Base-by-base conservation (phyloP, 176 grass and related monocot species). In the Hordeum marinum region DNA sequence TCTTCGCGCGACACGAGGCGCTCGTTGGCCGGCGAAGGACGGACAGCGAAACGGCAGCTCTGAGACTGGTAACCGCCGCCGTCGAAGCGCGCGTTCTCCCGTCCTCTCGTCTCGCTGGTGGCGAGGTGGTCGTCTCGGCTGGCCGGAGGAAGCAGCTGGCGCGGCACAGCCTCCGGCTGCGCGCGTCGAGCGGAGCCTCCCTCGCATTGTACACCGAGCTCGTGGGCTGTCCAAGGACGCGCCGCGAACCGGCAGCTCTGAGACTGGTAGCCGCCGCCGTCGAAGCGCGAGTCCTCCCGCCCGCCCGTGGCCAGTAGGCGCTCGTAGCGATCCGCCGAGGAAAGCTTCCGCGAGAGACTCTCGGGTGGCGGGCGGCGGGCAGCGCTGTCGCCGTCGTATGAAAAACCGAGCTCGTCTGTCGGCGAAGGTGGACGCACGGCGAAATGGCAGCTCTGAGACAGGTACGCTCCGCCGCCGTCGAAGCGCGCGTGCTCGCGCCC, bases 171-270 rank as follows among this genome's bases (percentile, higher is more conserved):
- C 54, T 21, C 54, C 18, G 54, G 54, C 54, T 57, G 54, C 18
- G 54, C 0, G 54, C 2, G 0, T 0, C 7, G 54, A 57, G 54
- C 0, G 54, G 17, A 57, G 54, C 54, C 54, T 57, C 54, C 54
- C 18, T 57, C 18, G 54, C 54, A 21, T 3, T 20, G 54, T 57
- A 1, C 17, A 3, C 7, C 54, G 54, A 3, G 2, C 50, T 54
- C 50, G 54, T 57, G 18, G 20, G 54, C 20, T 0, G 54, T 57
- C 54, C 54, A 57, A 8, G 18, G 54, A 57, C 54, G 54, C 0
- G 54, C 54, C 18, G 55, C 70, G 71, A 85, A 89, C 23, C 83
- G 83, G 77, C 88, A 89, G 83, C 83, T 89, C 40, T 76, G 76
- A 0, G 60, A 34, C 15, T 14, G 60, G 35, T 80, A 15, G 68